phyloP scores from a whole-genome alignment of 441 rosid species.

The Gossypium trilobum region DNA sequence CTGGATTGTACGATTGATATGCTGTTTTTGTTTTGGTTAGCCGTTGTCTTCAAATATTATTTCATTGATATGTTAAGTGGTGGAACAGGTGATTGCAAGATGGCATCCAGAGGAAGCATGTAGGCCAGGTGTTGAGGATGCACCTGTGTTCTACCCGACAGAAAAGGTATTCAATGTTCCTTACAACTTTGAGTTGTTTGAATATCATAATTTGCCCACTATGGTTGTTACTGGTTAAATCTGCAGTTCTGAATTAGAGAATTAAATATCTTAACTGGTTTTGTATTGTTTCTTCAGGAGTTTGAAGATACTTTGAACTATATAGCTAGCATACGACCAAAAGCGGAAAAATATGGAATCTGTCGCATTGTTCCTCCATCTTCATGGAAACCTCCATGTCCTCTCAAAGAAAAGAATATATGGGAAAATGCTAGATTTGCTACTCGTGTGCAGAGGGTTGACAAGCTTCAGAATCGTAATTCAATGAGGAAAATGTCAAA shows the following conservation, averaged over 20 bases:
- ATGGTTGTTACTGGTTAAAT: slow-evolving; percentile 4
- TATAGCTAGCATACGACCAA: slow-evolving; percentile 67
- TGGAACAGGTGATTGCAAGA: slow-evolving; percentile 61
- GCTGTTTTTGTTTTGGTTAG: background rate
- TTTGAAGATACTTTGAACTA: slow-evolving; percentile 86
- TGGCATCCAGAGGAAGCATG: slow-evolving; percentile 71
- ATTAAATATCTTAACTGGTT: slow-evolving; percentile 18
- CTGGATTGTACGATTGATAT: slow-evolving; percentile 1
- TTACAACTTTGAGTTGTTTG: slow-evolving; percentile 19
- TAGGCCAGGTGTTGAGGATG: slow-evolving; percentile 70
- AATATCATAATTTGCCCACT: background rate
- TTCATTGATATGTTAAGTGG: slow-evolving; percentile 19
- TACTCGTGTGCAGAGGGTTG: slow-evolving; percentile 95
- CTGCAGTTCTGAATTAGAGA: background rate
- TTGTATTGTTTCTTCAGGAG: slow-evolving; percentile 46
- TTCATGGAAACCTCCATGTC: slow-evolving; percentile 97
- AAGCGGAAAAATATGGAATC: slow-evolving; percentile 91
- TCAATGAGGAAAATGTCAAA: slow-evolving; percentile 63
- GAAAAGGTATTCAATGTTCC: slow-evolving; percentile 61
- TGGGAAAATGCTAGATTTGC: slow-evolving; percentile 78
- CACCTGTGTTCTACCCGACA: slow-evolving; percentile 86
- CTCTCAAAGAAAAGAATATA: slow-evolving; percentile 57
- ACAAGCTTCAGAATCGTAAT: slow-evolving; percentile 89
- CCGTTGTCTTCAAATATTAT: slow-evolving; percentile 17
- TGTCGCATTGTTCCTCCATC: slow-evolving; percentile 97